These are phyloP conservation scores for Cyclospora cayetanensis DNA, from an alignment of 169 alveolate species.

Conservation along the genomic window DNA sequence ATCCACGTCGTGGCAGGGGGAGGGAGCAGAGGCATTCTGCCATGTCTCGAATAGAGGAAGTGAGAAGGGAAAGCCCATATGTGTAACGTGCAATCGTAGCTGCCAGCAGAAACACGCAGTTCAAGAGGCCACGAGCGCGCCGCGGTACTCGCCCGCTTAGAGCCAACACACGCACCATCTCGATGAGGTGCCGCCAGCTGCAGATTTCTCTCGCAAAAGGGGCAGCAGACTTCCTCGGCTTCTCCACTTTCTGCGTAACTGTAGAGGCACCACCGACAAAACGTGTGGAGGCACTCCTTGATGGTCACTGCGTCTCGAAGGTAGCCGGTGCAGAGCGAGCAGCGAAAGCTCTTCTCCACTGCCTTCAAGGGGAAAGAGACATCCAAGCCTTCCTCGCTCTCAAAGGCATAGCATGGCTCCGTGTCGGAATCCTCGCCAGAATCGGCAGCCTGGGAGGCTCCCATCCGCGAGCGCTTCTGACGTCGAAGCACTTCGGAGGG, in stretches of 20 bases:
- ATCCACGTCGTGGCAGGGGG: too few species aligned
- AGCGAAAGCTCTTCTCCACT: slow-evolving; percentile 55
- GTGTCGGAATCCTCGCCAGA: neutral
- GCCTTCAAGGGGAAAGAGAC: slow-evolving; percentile 62
- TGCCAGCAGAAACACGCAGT: too few species aligned
- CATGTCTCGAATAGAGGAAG: too few species aligned
- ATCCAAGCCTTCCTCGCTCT: slow-evolving; percentile 68
- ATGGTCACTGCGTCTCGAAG: slow-evolving; percentile 80
- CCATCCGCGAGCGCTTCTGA: neutral
- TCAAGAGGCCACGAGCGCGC: too few species aligned
- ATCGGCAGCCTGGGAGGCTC: neutral
- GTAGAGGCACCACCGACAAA: slow-evolving; percentile 77
- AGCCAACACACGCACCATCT: slow-evolving; percentile 57
- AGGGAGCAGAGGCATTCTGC: too few species aligned
- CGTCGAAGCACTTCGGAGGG: neutral
- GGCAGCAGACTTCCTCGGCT: slow-evolving; percentile 74
- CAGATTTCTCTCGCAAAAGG: slow-evolving; percentile 73
- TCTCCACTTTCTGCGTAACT: slow-evolving; percentile 71
- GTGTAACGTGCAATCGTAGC: too few species aligned
- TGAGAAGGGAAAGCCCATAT: too few species aligned
- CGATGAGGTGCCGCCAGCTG: slow-evolving; percentile 13
- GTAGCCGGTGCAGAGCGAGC: slow-evolving; percentile 79
- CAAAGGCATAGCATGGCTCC: slow-evolving; percentile 49
- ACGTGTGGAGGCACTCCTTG: slow-evolving; percentile 80
- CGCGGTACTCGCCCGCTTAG: neutral